Percentiles rank a stretch among this genome's conserved stretches.
phyloP scores from a whole-genome alignment of 352 stramenopile species.

The Elongisporangium undulatum region DNA sequence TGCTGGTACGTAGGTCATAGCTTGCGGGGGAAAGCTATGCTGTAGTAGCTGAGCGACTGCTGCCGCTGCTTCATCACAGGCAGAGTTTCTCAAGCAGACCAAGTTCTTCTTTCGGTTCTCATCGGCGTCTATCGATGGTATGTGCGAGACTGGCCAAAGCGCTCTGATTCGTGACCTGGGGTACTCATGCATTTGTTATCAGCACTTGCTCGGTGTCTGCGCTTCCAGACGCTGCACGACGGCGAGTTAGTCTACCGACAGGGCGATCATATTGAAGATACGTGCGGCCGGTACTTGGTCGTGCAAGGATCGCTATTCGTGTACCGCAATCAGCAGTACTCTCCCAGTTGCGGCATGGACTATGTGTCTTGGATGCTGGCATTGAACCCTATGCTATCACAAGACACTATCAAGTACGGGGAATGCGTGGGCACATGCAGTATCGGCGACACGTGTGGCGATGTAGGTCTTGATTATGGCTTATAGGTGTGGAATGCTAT shows the following conservation, averaged over 20 bases:
- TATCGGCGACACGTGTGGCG: slow-evolving; percentile 27
- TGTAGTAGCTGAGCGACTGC: not conserved
- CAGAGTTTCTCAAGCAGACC: slow-evolving; percentile 25
- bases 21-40: not conserved
- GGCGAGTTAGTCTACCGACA: slow-evolving; percentile 40
- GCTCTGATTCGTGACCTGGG: not conserved
- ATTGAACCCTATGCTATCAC: slow-evolving; percentile 3
- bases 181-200: not conserved
- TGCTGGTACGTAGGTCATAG: slow-evolving; percentile 19
- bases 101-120: slow-evolving; percentile 26
- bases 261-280: slow-evolving; percentile 30
- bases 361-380: slow-evolving; percentile 25
- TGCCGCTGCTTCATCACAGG: slow-evolving; percentile 8
- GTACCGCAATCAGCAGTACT: slow-evolving; percentile 25
- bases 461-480: slow-evolving; percentile 17
- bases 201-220: slow-evolving; percentile 28
- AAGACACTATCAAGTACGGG: slow-evolving; percentile 20
- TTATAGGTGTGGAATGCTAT: not conserved
- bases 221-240: slow-evolving; percentile 31
- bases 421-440: slow-evolving; percentile 33
- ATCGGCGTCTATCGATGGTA: slow-evolving; percentile 36
- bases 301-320: slow-evolving; percentile 35
- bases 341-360: slow-evolving; percentile 14
- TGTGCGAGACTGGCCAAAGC: not conserved
- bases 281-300: slow-evolving; percentile 32